Conservation (phyloP, 2,329 filamentous ascomycete species). For the Lojkania enalia region DNA sequence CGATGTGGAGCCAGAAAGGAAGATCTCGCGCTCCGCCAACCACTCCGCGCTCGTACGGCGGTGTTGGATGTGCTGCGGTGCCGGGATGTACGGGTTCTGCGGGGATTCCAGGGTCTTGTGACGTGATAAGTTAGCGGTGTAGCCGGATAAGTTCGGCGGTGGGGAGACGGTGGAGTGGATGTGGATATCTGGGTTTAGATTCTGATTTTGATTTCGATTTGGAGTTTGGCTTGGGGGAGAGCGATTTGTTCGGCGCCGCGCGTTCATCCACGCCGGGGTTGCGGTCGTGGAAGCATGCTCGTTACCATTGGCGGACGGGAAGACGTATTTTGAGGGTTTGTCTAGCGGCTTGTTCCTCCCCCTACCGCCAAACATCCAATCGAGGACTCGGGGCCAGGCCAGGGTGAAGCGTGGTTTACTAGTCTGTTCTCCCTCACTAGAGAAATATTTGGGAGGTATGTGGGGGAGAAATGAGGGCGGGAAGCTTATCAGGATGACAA, state of each 20-base stretch:
- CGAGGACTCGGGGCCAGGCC: too few species aligned
- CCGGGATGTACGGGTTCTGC: conserved; percentile 1
- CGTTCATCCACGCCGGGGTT: background rate
- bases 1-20: conserved; percentile 12
- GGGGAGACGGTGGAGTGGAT: background rate
- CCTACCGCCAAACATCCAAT: too few species aligned
- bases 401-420: too few species aligned
- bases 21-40: conserved; percentile 12
- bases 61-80: background rate
- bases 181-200: background rate
- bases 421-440: background rate
- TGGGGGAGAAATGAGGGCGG: conserved; percentile 8
- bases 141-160: background rate
- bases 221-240: background rate
- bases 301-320: background rate
- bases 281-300: background rate
- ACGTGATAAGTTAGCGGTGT: background rate
- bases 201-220: background rate
- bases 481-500: conserved; percentile 23
- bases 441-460: background rate
- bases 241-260: background rate
- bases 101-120: background rate
- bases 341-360: conserved; percentile 16
- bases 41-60: conserved; percentile 13
- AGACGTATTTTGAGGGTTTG: conserved; percentile 18